Conservation (phyloP, 2,329 filamentous ascomycete genomes). For the Alternaria dauci region DNA sequence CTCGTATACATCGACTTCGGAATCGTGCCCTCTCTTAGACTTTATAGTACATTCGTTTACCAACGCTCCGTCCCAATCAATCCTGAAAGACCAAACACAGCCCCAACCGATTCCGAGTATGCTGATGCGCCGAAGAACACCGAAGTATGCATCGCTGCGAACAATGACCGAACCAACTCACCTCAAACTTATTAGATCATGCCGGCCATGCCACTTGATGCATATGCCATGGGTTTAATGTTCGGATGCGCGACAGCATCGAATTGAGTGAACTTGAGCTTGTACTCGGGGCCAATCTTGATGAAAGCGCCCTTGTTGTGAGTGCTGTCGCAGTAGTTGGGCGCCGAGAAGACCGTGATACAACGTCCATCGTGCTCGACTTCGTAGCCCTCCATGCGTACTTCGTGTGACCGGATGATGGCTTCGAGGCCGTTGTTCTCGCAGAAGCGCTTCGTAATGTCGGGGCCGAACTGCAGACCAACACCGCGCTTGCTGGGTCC, state of each 20-base stretch:
- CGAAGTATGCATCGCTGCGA: slow-evolving; percentile 47
- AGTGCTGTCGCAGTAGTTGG: slow-evolving; percentile 96
- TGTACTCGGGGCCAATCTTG: slow-evolving; percentile 91
- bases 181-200: slow-evolving; percentile 65
- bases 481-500: slow-evolving; percentile 97
- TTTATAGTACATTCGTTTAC: slow-evolving; percentile 23
- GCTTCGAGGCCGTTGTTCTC: slow-evolving; percentile 94
- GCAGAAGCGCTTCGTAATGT: slow-evolving; percentile 95
- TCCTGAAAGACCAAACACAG: slow-evolving; percentile 24
- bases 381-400: slow-evolving; percentile 99
- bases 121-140: slow-evolving; percentile 49
- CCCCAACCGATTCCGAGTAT: slow-evolving; percentile 33
- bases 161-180: slow-evolving; percentile 28
- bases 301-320: slow-evolving; percentile 99
- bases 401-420: slow-evolving; percentile 96
- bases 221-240: slow-evolving; percentile 93
- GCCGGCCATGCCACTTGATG: slow-evolving; percentile 79
- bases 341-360: slow-evolving; percentile 98
- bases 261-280: slow-evolving; percentile 91
- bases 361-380: slow-evolving; percentile 95
- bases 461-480: slow-evolving; percentile 94
- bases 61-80: slow-evolving; percentile 17
- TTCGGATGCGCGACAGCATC: slow-evolving; percentile 96
- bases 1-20: slow-evolving; percentile 1
- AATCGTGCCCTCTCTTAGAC: slow-evolving; percentile 1